A percentile compares a stretch with the other conserved stretches of the same genome.
phyloP scores from a whole-genome alignment of 2,329 filamentous ascomycete species.

The Incumbomyces lentus region DNA sequence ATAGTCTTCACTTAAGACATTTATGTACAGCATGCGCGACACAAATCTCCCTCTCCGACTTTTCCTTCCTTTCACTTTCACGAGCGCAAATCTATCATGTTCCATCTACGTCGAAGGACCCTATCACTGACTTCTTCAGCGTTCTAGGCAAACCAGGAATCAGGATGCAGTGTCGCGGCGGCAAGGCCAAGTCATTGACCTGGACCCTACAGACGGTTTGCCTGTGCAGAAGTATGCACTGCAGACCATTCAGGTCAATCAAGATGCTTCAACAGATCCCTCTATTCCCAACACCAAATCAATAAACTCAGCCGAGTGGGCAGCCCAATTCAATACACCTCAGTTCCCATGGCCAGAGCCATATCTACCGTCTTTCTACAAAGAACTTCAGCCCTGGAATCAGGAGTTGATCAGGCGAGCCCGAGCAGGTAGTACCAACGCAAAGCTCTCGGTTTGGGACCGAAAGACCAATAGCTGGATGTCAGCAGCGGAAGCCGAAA shows the following conservation, averaged over 20 bases:
- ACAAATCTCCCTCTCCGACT: no score
- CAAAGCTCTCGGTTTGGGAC: conserved; percentile 15
- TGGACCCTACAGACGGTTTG: conserved; percentile 61
- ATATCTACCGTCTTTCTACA: conserved; percentile 78
- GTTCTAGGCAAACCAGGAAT: conserved; percentile 43
- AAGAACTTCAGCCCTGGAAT: conserved; percentile 53
- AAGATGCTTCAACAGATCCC: conserved; percentile 43
- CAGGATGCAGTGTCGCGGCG: conserved; percentile 39
- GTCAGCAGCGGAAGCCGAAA: conserved; percentile 6
- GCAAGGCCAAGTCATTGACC: conserved; percentile 44
- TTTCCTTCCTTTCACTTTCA: no score
- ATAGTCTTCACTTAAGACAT: neutral
- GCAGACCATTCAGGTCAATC: conserved; percentile 57
- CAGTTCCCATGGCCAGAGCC: conserved; percentile 66
- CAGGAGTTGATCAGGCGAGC: conserved; percentile 19
- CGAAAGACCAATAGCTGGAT: conserved; percentile 15
- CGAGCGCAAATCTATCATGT: no score
- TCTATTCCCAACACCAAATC: conserved; percentile 19
- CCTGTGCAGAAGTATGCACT: conserved; percentile 86
- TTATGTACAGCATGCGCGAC: neutral
- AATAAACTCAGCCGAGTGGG: conserved; percentile 9
- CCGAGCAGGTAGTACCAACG: conserved; percentile 13
- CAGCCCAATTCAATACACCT: conserved; percentile 24
- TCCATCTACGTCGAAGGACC: neutral
- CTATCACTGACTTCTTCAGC: conserved; percentile 35